phyloP scores from a whole-genome alignment of 1,139 yeast species.

The Saccharomycopsis crataegensis region DNA sequence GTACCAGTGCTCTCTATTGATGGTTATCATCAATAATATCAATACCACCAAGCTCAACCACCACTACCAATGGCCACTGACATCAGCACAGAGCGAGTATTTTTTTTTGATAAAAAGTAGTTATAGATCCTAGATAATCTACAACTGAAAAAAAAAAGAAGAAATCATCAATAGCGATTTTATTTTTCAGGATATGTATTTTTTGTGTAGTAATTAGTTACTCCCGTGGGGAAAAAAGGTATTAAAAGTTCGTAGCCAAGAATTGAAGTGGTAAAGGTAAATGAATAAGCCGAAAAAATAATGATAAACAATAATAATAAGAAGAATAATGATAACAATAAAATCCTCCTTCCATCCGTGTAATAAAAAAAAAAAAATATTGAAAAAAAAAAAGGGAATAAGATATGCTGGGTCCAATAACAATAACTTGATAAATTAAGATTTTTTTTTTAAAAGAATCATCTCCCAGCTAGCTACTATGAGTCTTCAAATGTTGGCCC shows the following conservation, averaged over 20 bases:
- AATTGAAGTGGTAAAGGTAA: not conserved
- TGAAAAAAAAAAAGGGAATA: not conserved
- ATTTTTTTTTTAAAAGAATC: not conserved
- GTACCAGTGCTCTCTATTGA: too few species aligned
- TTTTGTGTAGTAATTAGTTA: too few species aligned
- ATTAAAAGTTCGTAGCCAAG: not conserved
- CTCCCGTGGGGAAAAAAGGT: too few species aligned
- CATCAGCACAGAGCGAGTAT: too few species aligned
- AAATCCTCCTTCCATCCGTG: not conserved
- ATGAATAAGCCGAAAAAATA: not conserved
- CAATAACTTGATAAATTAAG: not conserved
- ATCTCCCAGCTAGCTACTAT: not conserved
- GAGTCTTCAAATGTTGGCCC: conserved; percentile 20
- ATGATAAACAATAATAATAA: not conserved
- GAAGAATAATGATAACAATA: not conserved
- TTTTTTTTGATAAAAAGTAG: not conserved
- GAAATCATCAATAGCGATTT: not conserved
- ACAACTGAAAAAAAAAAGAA: not conserved
- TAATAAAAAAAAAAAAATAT: not conserved
- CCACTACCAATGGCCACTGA: too few species aligned
- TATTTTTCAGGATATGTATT: too few species aligned
- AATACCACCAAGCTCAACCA: too few species aligned
- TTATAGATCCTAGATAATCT: not conserved
- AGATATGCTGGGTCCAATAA: not conserved
- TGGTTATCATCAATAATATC: too few species aligned